These are phyloP conservation scores for sorghum (Sorghum bicolor) DNA, from an alignment of 176 grass and related monocot genomes.

Conservation along the genomic window DNA sequence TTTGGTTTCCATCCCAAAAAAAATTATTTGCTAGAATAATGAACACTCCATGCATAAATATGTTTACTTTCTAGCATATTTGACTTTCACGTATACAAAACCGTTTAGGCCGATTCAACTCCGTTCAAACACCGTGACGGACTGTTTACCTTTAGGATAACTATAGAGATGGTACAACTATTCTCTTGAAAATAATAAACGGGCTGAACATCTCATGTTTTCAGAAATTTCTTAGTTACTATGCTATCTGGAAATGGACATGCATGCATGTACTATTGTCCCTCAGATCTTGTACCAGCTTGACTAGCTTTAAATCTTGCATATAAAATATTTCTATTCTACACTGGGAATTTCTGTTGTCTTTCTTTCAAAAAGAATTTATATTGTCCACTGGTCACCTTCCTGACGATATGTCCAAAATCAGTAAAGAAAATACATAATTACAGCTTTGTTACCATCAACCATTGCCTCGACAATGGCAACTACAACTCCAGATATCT, in stretches of 20 bases:
- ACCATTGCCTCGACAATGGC: neutral
- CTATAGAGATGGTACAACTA: neutral
- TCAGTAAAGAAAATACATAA: neutral
- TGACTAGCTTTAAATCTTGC: neutral
- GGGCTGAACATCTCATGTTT: neutral
- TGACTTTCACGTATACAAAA: too few relatives aligned
- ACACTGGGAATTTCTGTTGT: neutral
- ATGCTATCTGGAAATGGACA: neutral
- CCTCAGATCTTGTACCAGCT: neutral
- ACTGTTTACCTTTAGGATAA: neutral
- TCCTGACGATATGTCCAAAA: neutral
- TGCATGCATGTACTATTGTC: neutral
- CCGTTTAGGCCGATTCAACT: neutral
- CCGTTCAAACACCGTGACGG: neutral
- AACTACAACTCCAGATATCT: neutral
- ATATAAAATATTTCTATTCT: neutral
- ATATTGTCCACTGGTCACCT: neutral
- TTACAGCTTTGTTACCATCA: neutral
- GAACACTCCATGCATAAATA: too few relatives aligned
- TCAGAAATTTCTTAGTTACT: neutral
- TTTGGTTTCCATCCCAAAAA: too few relatives aligned
- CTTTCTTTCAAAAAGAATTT: too few relatives aligned
- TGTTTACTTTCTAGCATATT: too few relatives aligned
- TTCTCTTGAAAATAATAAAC: neutral
- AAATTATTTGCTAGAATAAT: too few relatives aligned